Percentiles rank a stretch among this genome's conserved stretches.
Conservation (phyloP, 768 basidiomycete species). For the Hypsizygus marmoreus region DNA sequence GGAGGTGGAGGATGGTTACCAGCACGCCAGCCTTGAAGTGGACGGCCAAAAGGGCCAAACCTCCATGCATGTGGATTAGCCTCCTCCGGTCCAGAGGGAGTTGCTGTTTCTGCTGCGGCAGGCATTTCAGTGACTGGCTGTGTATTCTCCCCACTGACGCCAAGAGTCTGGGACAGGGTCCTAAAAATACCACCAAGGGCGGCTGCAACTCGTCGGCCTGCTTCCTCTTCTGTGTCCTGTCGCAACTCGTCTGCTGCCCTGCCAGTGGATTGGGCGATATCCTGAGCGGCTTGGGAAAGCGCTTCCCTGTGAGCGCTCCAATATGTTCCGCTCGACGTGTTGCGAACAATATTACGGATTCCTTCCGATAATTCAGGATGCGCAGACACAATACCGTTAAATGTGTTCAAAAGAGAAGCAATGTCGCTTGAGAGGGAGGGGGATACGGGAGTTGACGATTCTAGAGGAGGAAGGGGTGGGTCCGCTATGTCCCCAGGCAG, state of each 20-base stretch:
- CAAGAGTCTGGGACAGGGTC: conserved; percentile 42
- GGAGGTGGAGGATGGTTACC: conserved; percentile 4
- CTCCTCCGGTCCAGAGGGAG: not conserved
- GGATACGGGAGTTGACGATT: conserved; percentile 25
- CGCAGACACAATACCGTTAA: conserved; percentile 55
- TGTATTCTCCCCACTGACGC: not conserved
- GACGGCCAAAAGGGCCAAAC: not conserved
- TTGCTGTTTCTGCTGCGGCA: not conserved
- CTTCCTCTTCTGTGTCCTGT: conserved; percentile 61
- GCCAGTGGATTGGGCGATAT: conserved; percentile 49
- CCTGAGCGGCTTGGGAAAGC: conserved; percentile 58
- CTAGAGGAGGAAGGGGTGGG: conserved; percentile 53
- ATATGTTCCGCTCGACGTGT: conserved; percentile 66
- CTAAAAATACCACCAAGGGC: conserved; percentile 62
- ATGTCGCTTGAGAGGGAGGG: conserved; percentile 66
- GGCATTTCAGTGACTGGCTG: not conserved
- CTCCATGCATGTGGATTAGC: not conserved
- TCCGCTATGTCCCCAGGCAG: conserved; percentile 29
- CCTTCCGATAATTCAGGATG: conserved; percentile 76
- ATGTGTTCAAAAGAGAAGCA: conserved; percentile 55
- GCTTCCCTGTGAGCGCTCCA: conserved; percentile 66
- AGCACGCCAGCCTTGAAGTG: conserved; percentile 1
- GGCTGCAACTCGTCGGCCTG: conserved; percentile 62
- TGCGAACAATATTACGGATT: conserved; percentile 62
- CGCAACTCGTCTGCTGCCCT: conserved; percentile 46